Percentiles rank a stretch among this genome's conserved stretches.
Evolutionary conservation across 2,329 filamentous ascomycete species (phyloP).

Genomic region (Aotearoamyces nothofagi): DNA sequence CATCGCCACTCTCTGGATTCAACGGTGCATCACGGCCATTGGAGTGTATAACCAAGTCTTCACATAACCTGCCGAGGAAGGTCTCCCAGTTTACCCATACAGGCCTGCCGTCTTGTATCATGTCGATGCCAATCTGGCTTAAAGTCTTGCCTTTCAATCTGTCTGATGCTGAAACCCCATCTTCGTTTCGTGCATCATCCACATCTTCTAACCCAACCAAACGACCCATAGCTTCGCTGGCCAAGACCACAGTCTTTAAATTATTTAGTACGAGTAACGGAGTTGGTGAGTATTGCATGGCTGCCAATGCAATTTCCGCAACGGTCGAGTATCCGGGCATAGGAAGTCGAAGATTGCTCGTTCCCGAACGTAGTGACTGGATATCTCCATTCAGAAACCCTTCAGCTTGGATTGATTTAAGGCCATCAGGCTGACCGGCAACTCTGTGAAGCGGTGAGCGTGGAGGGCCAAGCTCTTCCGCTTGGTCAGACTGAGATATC

Average conservation of each 20-base stretch:
- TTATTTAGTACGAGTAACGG: slow-evolving; percentile 55
- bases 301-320: slow-evolving; percentile 45
- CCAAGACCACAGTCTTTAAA: slow-evolving; percentile 54
- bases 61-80: slow-evolving; percentile 37
- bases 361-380: slow-evolving; percentile 8
- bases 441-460: slow-evolving; percentile 12
- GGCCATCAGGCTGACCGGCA: slow-evolving; percentile 15
- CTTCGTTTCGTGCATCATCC: slow-evolving; percentile 22
- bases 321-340: slow-evolving; percentile 28
- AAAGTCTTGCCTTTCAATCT: slow-evolving; percentile 49
- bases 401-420: slow-evolving; percentile 11
- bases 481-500: no score
- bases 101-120: slow-evolving; percentile 50
- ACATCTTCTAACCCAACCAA: slow-evolving; percentile 43
- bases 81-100: slow-evolving; percentile 43
- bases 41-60: slow-evolving; percentile 8
- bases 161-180: slow-evolving; percentile 33
- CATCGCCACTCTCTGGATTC: slow-evolving; percentile 9
- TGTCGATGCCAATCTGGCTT: slow-evolving; percentile 56
- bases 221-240: slow-evolving; percentile 61
- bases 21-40: slow-evolving; percentile 4
- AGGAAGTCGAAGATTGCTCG: slow-evolving; percentile 23
- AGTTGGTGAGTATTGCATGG: slow-evolving; percentile 60
- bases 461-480: no score
- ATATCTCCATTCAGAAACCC: slow-evolving; percentile 5